A percentile compares a stretch with the other conserved stretches of the same genome.
Evolutionary conservation across 768 basidiomycete genomes (phyloP).

Genomic region (Pleurotus giganteus): DNA sequence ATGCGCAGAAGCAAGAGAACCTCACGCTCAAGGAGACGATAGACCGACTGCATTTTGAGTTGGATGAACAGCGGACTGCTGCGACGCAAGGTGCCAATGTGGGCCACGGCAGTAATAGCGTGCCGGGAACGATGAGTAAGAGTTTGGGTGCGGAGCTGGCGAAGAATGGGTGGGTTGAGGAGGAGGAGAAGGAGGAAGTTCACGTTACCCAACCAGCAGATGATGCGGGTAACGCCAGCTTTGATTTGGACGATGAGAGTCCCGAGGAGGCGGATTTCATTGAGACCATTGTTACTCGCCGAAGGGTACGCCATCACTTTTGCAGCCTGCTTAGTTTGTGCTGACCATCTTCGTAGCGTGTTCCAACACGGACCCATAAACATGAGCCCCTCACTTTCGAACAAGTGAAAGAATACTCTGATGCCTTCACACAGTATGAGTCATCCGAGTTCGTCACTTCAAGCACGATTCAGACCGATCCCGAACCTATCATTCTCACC

Average conservation of each 20-base stretch:
- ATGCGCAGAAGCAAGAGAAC: conserved; percentile 95
- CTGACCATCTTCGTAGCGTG: conserved; percentile 48
- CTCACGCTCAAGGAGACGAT: conserved; percentile 93
- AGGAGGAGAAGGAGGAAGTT: conserved; percentile 34
- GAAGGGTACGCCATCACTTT: conserved; percentile 45
- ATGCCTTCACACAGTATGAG: conserved; percentile 72
- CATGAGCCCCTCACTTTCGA: conserved; percentile 50
- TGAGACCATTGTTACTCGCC: conserved; percentile 87
- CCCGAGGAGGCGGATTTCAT: conserved; percentile 75
- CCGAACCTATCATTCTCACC: conserved; percentile 45
- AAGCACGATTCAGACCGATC: conserved; percentile 59
- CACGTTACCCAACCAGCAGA: conserved; percentile 24
- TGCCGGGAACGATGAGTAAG: conserved; percentile 61
- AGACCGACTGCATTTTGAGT: conserved; percentile 89
- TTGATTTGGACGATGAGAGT: conserved; percentile 43
- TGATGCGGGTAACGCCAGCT: conserved; percentile 26
- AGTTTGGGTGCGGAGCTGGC: conserved; percentile 72
- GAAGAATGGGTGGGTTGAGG: conserved; percentile 42
- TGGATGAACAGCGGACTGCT: conserved; percentile 80
- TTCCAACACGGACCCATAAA: conserved; percentile 57
- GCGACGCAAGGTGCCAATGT: conserved; percentile 30
- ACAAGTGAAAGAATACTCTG: conserved; percentile 73
- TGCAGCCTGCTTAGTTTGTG: conserved; percentile 5
- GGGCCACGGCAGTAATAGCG: conserved; percentile 48
- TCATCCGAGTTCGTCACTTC: conserved; percentile 46